Evolutionary conservation across 1,284 basidiomycete genomes (phyloP).

Genomic region (Schizopora paradoxa): DNA sequence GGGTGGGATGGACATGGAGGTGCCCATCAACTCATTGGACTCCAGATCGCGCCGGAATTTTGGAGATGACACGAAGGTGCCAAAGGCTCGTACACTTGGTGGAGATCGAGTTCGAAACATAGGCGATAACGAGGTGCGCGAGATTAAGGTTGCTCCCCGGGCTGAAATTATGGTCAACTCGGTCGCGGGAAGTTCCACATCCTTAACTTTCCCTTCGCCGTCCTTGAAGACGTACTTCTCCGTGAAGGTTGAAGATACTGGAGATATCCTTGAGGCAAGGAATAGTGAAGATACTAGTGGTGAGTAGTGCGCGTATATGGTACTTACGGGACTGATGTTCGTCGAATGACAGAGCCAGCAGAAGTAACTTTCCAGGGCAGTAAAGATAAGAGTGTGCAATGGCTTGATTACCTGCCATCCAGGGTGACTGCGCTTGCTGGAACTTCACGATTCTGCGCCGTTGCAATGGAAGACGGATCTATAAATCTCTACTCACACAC

Average conservation of each 20-base stretch:
- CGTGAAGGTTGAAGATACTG: constrained; percentile 54
- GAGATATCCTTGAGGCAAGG: constrained; percentile 70
- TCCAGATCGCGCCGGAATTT: constrained; percentile 32
- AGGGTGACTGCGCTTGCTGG: constrained; percentile 64
- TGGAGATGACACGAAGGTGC: constrained; percentile 37
- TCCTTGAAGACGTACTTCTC: constrained; percentile 55
- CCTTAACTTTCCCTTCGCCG: constrained; percentile 29
- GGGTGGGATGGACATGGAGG: constrained; percentile 43
- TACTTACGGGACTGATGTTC: constrained; percentile 4
- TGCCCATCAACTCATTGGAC: constrained; percentile 48
- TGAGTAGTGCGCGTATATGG: constrained; percentile 27
- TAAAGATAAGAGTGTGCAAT: constrained; percentile 57
- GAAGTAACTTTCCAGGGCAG: constrained; percentile 65
- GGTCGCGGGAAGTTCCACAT: background rate
- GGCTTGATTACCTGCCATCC: constrained; percentile 83
- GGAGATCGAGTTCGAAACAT: constrained; percentile 53
- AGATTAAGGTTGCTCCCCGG: constrained; percentile 34
- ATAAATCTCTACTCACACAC: constrained; percentile 75
- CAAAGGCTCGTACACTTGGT: constrained; percentile 62
- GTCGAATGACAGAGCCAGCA: constrained; percentile 40
- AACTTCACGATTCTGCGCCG: constrained; percentile 67
- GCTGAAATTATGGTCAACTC: constrained; percentile 2
- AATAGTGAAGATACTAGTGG: constrained; percentile 65
- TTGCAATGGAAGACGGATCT: constrained; percentile 69
- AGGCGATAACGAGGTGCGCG: constrained; percentile 32